Conservation (phyloP, 371 early-diverging fungal species). For the Lichtheimia corymbifera region DNA sequence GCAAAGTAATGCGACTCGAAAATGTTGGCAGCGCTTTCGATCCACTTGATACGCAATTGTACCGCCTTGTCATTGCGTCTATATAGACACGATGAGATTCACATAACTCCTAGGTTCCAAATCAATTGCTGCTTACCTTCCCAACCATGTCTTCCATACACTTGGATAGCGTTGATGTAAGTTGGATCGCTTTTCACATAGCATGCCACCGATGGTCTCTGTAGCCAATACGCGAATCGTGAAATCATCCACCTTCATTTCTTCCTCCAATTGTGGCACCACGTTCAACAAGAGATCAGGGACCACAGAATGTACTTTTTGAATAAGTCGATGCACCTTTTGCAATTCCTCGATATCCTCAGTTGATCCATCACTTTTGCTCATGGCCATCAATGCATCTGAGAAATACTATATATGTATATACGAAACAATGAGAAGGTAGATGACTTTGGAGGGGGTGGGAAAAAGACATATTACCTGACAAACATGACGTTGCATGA, state of each 20-base stretch:
- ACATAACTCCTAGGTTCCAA: not conserved
- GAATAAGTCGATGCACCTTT: slow-evolving; percentile 75
- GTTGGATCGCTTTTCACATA: slow-evolving; percentile 70
- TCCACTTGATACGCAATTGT: slow-evolving; percentile 74
- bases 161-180: slow-evolving; percentile 75
- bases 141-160: slow-evolving; percentile 88
- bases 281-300: slow-evolving; percentile 86
- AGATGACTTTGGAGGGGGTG: too few relatives aligned
- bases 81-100: not conserved
- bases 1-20: slow-evolving; percentile 1
- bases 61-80: slow-evolving; percentile 78
- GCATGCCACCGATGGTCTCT: slow-evolving; percentile 83
- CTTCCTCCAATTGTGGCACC: slow-evolving; percentile 94
- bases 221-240: slow-evolving; percentile 80
- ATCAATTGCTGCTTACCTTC: slow-evolving; percentile 46
- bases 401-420: slow-evolving; percentile 64
- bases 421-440: too few relatives aligned
- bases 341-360: slow-evolving; percentile 68
- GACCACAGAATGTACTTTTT: slow-evolving; percentile 72
- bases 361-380: slow-evolving; percentile 40
- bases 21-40: slow-evolving; percentile 66
- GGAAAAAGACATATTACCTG: slow-evolving; percentile 53
- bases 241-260: slow-evolving; percentile 78
- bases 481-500: slow-evolving; percentile 87
- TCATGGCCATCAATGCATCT: slow-evolving; percentile 65